phyloP scores from a whole-genome alignment of 2,329 filamentous ascomycete species.

The Sporothrix protearum region DNA sequence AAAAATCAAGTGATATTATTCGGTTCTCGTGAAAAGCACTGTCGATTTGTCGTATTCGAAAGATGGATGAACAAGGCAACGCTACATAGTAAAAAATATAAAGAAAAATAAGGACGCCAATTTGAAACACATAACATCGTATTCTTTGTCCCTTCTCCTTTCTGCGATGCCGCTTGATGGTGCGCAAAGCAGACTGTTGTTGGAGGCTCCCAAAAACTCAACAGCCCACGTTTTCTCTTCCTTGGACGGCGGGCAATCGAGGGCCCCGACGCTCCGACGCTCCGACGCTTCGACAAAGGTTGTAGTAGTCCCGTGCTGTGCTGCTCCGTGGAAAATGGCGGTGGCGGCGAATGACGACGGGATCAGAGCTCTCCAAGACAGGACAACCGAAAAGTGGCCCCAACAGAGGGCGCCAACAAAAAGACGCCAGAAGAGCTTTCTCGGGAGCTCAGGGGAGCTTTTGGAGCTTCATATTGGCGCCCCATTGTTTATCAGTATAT shows the following conservation, averaged over 20 bases:
- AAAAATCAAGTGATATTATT: not conserved
- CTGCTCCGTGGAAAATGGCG: not conserved
- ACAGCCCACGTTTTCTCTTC: constrained; percentile 19
- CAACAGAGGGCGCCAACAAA: not conserved
- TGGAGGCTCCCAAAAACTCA: too few species aligned
- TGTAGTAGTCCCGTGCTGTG: not conserved
- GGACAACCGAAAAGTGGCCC: not conserved
- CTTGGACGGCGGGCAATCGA: constrained; percentile 13
- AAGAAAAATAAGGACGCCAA: not conserved
- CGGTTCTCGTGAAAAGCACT: not conserved
- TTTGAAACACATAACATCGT: not conserved
- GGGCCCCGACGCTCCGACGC: not conserved
- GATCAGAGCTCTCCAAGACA: not conserved
- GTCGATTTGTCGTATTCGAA: too few species aligned
- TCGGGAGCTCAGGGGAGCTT: not conserved
- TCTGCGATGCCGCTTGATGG: not conserved
- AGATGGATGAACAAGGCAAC: too few species aligned
- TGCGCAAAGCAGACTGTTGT: not conserved
- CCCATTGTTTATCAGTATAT: not conserved
- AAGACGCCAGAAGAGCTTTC: not conserved
- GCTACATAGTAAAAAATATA: too few species aligned
- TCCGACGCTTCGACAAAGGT: not conserved
- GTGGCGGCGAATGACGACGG: not conserved
- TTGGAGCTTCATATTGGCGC: not conserved
- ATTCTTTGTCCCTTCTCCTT: too few species aligned